A percentile compares a stretch with the other conserved stretches of the same genome.
phyloP scores from a whole-genome alignment of 2,329 filamentous ascomycete genomes.

The Fusarium globosum region DNA sequence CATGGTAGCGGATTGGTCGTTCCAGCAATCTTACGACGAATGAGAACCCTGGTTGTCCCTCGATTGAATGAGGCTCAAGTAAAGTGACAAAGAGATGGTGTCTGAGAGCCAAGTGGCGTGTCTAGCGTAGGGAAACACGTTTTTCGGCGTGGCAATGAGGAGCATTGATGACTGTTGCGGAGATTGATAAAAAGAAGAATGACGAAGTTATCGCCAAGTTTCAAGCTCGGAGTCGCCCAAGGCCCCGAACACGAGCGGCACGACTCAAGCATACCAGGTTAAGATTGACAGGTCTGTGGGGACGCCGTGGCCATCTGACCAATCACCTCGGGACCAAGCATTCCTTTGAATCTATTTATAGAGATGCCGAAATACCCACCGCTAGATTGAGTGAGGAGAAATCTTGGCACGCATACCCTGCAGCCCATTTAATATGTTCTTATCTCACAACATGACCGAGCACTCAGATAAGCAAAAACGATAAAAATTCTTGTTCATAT shows the following conservation, averaged over 20 bases:
- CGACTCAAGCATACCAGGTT: not conserved
- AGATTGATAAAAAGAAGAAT: not conserved
- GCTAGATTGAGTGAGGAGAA: not conserved
- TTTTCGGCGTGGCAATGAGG: no score
- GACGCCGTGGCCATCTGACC: accelerated
- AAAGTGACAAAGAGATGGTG: no score
- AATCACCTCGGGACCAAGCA: accelerated
- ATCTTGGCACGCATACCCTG: no score
- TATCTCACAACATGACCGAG: no score
- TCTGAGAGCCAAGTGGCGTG: not conserved
- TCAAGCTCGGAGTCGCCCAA: not conserved
- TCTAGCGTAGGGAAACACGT: accelerated
- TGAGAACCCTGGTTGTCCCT: not conserved
- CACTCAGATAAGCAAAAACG: no score
- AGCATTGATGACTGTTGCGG: no score
- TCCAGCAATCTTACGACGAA: not conserved
- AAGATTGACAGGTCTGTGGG: not conserved
- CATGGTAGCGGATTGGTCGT: not conserved
- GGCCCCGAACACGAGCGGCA: not conserved
- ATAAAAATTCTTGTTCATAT: no score
- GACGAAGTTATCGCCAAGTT: not conserved
- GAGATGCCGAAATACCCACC: not conserved
- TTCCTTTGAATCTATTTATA: not conserved
- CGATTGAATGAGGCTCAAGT: not conserved
- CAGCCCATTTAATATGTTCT: no score